Conservation (phyloP, 441 rosid species). For the Manihot esculenta region DNA sequence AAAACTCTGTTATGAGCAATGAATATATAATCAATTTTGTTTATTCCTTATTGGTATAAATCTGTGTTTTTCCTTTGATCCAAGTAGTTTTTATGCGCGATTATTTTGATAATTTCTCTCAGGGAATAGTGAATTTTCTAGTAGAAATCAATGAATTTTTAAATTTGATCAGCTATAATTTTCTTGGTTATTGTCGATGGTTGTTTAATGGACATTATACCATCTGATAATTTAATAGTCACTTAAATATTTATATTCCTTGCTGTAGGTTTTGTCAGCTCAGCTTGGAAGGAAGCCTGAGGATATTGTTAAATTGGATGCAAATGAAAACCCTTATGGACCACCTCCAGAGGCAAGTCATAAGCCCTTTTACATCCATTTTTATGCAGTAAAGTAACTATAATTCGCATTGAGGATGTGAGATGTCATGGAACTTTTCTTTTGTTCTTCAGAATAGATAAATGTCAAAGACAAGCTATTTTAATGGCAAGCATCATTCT, state of each 20-base stretch:
- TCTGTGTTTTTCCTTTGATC: constrained; percentile 2
- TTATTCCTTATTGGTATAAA: background rate
- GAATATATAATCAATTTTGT: background rate
- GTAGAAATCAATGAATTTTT: background rate
- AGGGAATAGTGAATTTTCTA: background rate
- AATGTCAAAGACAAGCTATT: background rate
- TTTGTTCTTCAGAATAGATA: background rate
- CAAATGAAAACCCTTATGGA: constrained; percentile 97
- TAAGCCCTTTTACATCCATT: constrained; percentile 6
- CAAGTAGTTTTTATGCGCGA: background rate
- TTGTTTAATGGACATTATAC: background rate
- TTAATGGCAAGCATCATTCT: background rate
- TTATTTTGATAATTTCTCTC: background rate
- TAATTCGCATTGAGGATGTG: background rate
- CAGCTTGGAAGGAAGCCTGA: constrained; percentile 88
- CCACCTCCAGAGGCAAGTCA: constrained; percentile 95
- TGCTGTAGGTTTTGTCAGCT: constrained; percentile 66
- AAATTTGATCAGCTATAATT: background rate
- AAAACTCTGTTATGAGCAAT: background rate
- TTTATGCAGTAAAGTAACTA: background rate
- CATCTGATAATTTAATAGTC: no score
- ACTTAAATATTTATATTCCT: background rate
- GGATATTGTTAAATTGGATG: constrained; percentile 92
- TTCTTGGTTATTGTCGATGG: background rate
- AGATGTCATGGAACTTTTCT: background rate